Percentiles rank a stretch among this genome's conserved stretches.
Evolutionary conservation across 441 rosid species (phyloP).

Genomic region (Brassica balearica): DNA sequence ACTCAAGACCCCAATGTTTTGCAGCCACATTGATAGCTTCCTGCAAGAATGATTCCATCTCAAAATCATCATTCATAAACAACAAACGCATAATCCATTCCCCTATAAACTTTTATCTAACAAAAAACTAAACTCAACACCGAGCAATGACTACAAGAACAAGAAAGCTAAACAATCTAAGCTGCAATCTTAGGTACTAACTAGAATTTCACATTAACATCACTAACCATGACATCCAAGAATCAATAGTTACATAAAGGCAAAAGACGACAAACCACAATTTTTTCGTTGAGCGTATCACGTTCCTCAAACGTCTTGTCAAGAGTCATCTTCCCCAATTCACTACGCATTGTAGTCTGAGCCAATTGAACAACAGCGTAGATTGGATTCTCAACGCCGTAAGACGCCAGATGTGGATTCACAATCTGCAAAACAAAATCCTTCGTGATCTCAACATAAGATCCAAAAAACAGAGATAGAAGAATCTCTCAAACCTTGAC

Average conservation of each 20-base stretch:
- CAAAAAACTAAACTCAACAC: background rate
- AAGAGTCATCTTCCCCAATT: background rate
- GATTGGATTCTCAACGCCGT: background rate
- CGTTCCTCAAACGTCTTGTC: background rate
- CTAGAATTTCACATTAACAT: background rate
- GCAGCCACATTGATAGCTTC: constrained; percentile 89
- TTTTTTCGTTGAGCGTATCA: background rate
- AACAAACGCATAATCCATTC: background rate
- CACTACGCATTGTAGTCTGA: background rate
- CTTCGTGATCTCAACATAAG: background rate
- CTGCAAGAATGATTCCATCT: constrained; percentile 47
- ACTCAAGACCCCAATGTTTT: constrained; percentile 82
- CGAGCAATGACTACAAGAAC: background rate
- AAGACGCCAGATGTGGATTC: background rate
- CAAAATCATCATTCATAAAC: background rate
- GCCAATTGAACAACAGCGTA: background rate
- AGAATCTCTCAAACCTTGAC: background rate
- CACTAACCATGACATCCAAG: background rate
- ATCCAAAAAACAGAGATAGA: background rate
- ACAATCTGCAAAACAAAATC: background rate
- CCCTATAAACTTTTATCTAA: background rate
- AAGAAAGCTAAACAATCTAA: background rate
- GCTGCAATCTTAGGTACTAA: background rate
- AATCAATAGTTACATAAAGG: background rate
- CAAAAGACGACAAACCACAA: background rate